Percentiles rank a stretch among this genome's conserved stretches.
phyloP scores from a whole-genome alignment of 176 grass and related monocot genomes.

The Luzula sylvatica region DNA sequence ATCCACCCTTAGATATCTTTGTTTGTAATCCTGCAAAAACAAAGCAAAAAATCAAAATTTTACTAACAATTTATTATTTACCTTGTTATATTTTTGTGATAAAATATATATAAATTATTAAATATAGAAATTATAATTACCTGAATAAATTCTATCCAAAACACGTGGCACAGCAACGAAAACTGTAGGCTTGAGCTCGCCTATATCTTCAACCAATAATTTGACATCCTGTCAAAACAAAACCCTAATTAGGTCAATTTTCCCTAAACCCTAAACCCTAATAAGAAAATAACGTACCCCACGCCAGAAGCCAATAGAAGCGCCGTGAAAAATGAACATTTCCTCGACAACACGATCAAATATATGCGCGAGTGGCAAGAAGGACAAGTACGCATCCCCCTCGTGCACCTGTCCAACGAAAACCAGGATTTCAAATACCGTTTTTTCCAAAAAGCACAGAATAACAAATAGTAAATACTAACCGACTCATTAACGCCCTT shows the following conservation, averaged over 20 bases:
- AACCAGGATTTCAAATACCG: not conserved
- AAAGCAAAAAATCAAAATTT: slow-evolving; percentile 18
- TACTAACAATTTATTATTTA: too few species aligned
- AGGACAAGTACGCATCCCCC: slow-evolving; percentile 73
- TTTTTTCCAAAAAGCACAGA: too few species aligned
- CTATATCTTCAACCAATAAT: slow-evolving; percentile 85
- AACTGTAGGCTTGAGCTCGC: slow-evolving; percentile 81
- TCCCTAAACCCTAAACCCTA: not conserved
- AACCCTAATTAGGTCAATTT: not conserved
- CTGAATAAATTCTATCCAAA: slow-evolving; percentile 78
- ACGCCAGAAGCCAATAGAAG: slow-evolving; percentile 95
- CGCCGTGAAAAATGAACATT: slow-evolving; percentile 73
- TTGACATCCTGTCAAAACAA: slow-evolving; percentile 65
- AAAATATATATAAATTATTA: not conserved
- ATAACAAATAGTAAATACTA: too few species aligned
- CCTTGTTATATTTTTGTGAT: not conserved
- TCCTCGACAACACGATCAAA: slow-evolving; percentile 93
- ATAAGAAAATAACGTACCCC: slow-evolving; percentile 32
- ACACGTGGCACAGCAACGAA: slow-evolving; percentile 97
- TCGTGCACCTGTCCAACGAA: slow-evolving; percentile 36
- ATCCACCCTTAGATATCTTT: slow-evolving; percentile 63
- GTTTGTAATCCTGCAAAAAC: slow-evolving; percentile 58
- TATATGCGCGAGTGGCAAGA: slow-evolving; percentile 90
- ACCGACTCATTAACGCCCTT: slow-evolving; percentile 45
- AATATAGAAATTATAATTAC: too few species aligned